A percentile compares a stretch with the other conserved stretches of the same genome.
phyloP scores from a whole-genome alignment of 106 monocot species.

The Gastrodia elata region DNA sequence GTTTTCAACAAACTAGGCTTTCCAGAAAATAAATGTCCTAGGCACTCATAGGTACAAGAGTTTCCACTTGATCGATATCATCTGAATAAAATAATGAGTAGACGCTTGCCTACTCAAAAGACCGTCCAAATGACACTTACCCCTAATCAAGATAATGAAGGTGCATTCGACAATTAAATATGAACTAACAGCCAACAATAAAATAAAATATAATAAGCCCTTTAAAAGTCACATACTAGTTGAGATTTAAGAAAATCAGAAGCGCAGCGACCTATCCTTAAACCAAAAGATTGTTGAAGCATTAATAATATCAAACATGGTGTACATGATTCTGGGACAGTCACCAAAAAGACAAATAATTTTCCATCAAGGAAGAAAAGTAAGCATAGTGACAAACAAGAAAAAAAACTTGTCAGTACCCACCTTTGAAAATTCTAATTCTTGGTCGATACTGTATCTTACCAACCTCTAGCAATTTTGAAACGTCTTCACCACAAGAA shows the following conservation, averaged over 20 bases:
- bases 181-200: background rate
- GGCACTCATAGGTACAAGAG: background rate
- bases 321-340: background rate
- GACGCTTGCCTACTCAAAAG: background rate
- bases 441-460: slow-evolving; percentile 34
- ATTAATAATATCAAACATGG: background rate
- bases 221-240: background rate
- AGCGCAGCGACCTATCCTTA: background rate
- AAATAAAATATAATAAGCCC: background rate
- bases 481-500: slow-evolving; percentile 43
- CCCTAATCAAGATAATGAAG: background rate
- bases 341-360: background rate
- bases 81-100: background rate
- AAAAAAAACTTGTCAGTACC: slow-evolving; percentile 10
- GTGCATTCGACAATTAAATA: background rate
- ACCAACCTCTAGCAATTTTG: slow-evolving; percentile 63
- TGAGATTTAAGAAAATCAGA: background rate
- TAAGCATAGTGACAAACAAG: background rate
- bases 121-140: background rate
- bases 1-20: background rate
- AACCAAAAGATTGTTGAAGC: background rate
- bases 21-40: too few species aligned
- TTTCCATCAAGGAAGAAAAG: background rate
- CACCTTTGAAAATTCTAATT: slow-evolving; percentile 47
- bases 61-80: background rate